phyloP scores from a whole-genome alignment of 352 stramenopile species.

The Pythium brachiatum region DNA sequence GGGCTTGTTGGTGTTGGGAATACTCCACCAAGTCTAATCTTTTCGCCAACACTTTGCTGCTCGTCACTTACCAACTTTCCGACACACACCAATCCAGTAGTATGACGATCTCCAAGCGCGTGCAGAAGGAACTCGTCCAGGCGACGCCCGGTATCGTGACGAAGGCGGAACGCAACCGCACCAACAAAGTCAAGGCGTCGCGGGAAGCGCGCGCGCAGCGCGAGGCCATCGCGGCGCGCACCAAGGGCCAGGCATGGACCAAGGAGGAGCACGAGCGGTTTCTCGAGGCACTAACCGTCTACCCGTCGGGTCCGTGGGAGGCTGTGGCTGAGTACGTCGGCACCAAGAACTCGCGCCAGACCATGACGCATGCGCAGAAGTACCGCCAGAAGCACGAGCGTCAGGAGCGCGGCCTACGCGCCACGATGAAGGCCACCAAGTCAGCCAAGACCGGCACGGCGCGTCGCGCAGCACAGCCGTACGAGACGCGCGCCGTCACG shows the following conservation, averaged over 20 bases:
- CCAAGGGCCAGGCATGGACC: slow-evolving; percentile 29
- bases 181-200: slow-evolving; percentile 13
- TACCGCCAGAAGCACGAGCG: slow-evolving; percentile 43
- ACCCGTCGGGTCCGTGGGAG: slow-evolving; percentile 31
- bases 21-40: not conserved
- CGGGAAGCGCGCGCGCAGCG: slow-evolving; percentile 6
- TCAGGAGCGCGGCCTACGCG: slow-evolving; percentile 30
- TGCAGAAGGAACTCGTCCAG: slow-evolving; percentile 29
- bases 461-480: not conserved
- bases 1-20: not conserved
- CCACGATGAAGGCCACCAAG: slow-evolving; percentile 5
- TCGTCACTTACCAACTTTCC: not conserved
- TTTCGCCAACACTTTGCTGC: not conserved
- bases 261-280: slow-evolving; percentile 33
- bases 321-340: slow-evolving; percentile 29
- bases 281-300: slow-evolving; percentile 32
- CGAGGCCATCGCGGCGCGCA: slow-evolving; percentile 21
- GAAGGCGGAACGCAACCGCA: slow-evolving; percentile 7
- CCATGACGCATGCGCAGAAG: slow-evolving; percentile 44
- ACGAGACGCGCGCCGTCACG: slow-evolving; percentile 1
- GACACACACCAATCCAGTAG: not conserved
- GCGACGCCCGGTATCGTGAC: slow-evolving; percentile 5
- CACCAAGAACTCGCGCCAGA: slow-evolving; percentile 33
- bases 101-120: slow-evolving; percentile 35
- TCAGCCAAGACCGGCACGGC: slow-evolving; percentile 10